Evolutionary conservation across 805 yeast genomes (phyloP).

Genomic region (Saturnispora galanensis): DNA sequence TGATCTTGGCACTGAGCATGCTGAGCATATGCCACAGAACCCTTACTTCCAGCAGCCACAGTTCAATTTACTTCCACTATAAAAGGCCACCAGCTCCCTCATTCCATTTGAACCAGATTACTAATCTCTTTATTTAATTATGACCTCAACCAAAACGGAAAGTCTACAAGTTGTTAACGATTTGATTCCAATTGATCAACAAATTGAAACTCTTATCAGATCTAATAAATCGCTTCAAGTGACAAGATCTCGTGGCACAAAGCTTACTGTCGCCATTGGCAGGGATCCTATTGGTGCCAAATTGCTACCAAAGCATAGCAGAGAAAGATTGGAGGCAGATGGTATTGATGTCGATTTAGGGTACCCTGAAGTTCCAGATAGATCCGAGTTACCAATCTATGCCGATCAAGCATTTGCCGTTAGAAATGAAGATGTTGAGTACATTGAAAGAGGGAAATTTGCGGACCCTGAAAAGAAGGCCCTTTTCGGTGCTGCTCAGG

Average conservation of each 20-base stretch:
- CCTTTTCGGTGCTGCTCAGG: constrained; percentile 30
- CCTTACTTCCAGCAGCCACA: neutral
- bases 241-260: too few relatives aligned
- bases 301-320: constrained; percentile 20
- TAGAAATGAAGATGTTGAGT: constrained; percentile 27
- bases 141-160: too few relatives aligned
- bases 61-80: neutral
- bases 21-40: neutral
- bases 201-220: too few relatives aligned
- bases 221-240: too few relatives aligned
- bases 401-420: constrained; percentile 32
- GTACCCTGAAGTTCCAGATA: constrained; percentile 30
- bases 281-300: constrained; percentile 15
- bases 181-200: too few relatives aligned
- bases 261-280: constrained; percentile 4
- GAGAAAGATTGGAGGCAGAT: constrained; percentile 26
- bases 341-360: constrained; percentile 30
- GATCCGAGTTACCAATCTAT: constrained; percentile 26
- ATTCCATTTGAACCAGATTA: too few relatives aligned
- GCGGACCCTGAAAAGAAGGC: constrained; percentile 36
- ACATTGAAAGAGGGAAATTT: constrained; percentile 24
- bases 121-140: too few relatives aligned
- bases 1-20: neutral
- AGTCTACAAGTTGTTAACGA: too few relatives aligned
- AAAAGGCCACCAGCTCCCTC: too few relatives aligned